Evolutionary conservation across 179 eudicot genomes (phyloP).

Genomic region (Beta lomatogona): DNA sequence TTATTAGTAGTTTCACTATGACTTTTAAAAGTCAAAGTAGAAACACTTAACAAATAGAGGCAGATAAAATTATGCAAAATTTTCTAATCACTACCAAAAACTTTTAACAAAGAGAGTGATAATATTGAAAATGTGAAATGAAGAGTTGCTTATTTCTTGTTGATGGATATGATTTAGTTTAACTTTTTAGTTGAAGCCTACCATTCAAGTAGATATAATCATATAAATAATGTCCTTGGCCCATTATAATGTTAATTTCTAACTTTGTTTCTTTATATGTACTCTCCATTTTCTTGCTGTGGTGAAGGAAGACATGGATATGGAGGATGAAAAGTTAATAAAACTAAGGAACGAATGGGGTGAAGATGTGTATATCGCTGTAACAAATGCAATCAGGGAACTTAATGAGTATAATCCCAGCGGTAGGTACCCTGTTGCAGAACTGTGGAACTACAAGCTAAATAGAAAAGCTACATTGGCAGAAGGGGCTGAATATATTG

Average conservation of each 20-base stretch:
- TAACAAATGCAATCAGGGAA: slow-evolving; percentile 22
- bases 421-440: slow-evolving; percentile 14
- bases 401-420: slow-evolving; percentile 24
- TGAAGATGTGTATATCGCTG: slow-evolving; percentile 22
- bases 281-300: background rate
- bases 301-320: slow-evolving; percentile 21
- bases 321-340: slow-evolving; percentile 24
- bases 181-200: too few relatives aligned
- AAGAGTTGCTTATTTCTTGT: too few relatives aligned
- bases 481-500: slow-evolving; percentile 20
- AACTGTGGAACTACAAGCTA: slow-evolving; percentile 26
- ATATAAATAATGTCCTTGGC: background rate
- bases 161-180: too few relatives aligned
- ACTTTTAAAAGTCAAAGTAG: too few relatives aligned
- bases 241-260: background rate
- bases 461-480: slow-evolving; percentile 26
- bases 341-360: slow-evolving; percentile 20
- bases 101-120: too few relatives aligned
- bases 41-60: too few relatives aligned
- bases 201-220: too few relatives aligned
- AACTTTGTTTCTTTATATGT: background rate
- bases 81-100: too few relatives aligned
- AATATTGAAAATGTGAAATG: too few relatives aligned
- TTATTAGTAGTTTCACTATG: too few relatives aligned
- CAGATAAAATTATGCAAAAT: too few relatives aligned